Evolutionary conservation across 352 stramenopile genomes (phyloP), one percentile per base, ranked within the genome.

Genomic region (Phytophthora citricola): DNA sequence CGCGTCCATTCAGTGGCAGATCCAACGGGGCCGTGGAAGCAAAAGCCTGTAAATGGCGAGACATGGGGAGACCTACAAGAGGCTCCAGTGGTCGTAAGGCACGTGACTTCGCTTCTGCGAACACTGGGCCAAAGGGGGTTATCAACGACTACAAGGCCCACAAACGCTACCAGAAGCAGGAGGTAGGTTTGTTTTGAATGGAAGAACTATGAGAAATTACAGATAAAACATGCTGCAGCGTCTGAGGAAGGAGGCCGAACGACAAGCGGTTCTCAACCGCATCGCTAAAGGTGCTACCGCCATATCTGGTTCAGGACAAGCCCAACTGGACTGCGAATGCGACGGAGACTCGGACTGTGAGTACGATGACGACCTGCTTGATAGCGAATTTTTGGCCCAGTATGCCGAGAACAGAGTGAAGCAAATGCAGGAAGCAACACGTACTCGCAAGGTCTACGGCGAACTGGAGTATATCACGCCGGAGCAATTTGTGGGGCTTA

Each of bases 61-160:
- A 70, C 34, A 12, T 93, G 80, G 81, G 85, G 1, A 76, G 83
- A 29, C 69, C 84, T 3, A 63, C 59, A 29, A 27, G 58, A 7
- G 53, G 57, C 10, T 63, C 54, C 4, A 65, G 69, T 9, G 71
- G 70, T 50, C 62, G 69, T 47, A 71, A 76, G 11, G 24, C 54
- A 5, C 76, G 79, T 5, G 64, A 83, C 64, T 94, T 91, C 45
- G 65, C 54, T 10, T 93, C 87, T 8, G 58, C 73, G 15, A 80
- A 91, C 71, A 94, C 87, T 7, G 87, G 87, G 0, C 87, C 87
- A 7, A 95, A 95, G 68, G 87, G 87, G 24, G 87, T 95, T 39
- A 72, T 93, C 43, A 90, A 81, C 41, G 87, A 95, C 75, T 93
- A 91, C 76, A 91, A 92, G 64, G 78, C 79, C 12, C 76, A 95